Base-by-base conservation (phyloP, 805 yeast species). In the baker's yeast (Saccharomyces cerevisiae) region DNA sequence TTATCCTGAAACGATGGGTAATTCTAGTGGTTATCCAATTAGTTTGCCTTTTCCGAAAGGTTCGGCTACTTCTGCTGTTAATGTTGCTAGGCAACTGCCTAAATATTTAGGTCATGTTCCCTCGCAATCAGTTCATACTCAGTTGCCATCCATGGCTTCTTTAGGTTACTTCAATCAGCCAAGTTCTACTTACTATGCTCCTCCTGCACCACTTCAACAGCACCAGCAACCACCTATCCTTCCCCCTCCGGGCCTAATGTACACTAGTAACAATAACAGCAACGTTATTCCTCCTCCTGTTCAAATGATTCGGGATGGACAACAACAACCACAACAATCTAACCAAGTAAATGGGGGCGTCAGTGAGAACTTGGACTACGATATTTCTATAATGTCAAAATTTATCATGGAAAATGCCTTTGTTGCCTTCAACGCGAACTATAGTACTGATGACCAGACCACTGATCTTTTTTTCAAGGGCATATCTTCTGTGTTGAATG, bases 331-430 rank as follows among this genome's bases (percentile, higher is more conserved):
- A 29, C 30, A 8, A 31, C 36, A 57, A 49, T 56, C 53, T 41
- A 60, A 51, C 32, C 55, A 31, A 58, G 67, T 65, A 21, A 69
- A 69, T 47, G 96, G 96, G 47, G 96, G 96, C 57, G 92, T 89
- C 49, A 76, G 84, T 41, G 77, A 84, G 14, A 84, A 81, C 32
- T 76, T 88, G 65, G 97, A 90, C 67, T 91, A 92, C 69, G 90
- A 89, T 59, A 71, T 89, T 53, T 78, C 78, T 46, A 73, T 77
- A 55, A 91, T 91, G 96, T 78, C 95, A 8, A 83, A 84, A 55
- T 94, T 89, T 63, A 75, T 89, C 50, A 77, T 89, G 51, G 82
- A 90, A 77, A 80, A 89, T 69, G 77, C 87, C 13, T 84, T 78
- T 60, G 85, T 89, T 30, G 76, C 86, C 65, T 77, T 85, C 65